phyloP scores from a whole-genome alignment of 371 early-diverging fungal species.

The Mortierella sp. region DNA sequence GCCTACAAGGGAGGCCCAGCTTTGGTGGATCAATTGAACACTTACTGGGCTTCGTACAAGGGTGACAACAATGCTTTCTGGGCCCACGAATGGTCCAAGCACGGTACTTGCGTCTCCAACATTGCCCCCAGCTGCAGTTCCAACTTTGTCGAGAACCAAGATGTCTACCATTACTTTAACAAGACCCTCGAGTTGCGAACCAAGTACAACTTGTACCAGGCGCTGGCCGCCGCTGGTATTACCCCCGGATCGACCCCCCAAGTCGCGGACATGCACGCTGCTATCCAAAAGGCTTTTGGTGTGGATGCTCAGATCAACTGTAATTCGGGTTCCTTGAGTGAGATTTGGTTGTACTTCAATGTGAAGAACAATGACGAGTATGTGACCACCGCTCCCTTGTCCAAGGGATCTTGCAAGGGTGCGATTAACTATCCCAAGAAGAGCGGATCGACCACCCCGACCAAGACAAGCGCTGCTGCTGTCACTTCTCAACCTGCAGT shows the following conservation, averaged over 20 bases:
- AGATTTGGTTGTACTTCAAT: constrained; percentile 52
- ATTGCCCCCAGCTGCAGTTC: constrained; percentile 70
- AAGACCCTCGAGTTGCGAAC: constrained; percentile 61
- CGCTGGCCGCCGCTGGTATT: constrained; percentile 65
- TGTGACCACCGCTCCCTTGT: constrained; percentile 23
- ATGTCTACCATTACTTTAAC: constrained; percentile 69
- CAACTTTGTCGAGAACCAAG: constrained; percentile 56
- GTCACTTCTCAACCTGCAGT: constrained; percentile 11
- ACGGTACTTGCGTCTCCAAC: constrained; percentile 80
- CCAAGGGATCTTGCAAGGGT: constrained; percentile 57
- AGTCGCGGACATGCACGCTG: constrained; percentile 59
- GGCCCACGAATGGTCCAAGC: constrained; percentile 85
- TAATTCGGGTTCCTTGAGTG: constrained; percentile 51
- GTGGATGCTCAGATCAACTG: constrained; percentile 61
- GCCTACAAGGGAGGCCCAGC: constrained; percentile 25
- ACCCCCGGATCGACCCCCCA: constrained; percentile 70
- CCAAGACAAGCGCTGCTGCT: constrained; percentile 2
- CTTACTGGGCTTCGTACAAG: constrained; percentile 80
- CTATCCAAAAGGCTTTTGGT: constrained; percentile 61
- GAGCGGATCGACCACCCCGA: constrained; percentile 24
- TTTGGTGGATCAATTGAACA: constrained; percentile 67
- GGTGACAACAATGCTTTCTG: constrained; percentile 60
- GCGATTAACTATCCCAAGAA: constrained; percentile 56
- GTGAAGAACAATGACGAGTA: constrained; percentile 34
- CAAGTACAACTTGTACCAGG: constrained; percentile 68